Evolutionary conservation across 2,329 filamentous ascomycete genomes (phyloP), one percentile per base, ranked within the genome.

Genomic region (Aspergillus brunneoviolaceus): DNA sequence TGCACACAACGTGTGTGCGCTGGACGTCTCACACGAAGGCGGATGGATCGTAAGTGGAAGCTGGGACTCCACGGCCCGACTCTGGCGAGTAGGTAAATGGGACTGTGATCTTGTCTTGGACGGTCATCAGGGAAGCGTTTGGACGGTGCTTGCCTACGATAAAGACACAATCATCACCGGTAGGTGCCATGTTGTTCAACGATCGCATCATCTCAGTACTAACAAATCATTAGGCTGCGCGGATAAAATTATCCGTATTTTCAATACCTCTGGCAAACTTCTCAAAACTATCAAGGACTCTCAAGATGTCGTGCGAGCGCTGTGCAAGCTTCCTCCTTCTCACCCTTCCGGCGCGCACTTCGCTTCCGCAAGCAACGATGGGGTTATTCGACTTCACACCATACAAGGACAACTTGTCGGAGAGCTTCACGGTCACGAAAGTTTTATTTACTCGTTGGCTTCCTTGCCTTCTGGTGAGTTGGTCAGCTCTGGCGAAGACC

Each of bases 291-390:
- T 90, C 60, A 82, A 87, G 67, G 87, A 89, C 56, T 91, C 91
- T 50, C 86, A 87, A 27, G 91, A 96, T 67, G 89, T 96, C 39
- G 90, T 98, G 55, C 87, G 95, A 62, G 92, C 93, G n/a, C 82
- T 99, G 10, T 94, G 90, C 76, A 88, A 87, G 68, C 80, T 98
- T n/a, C 89, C 91, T 0, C 74, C 81, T 25, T 85, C 85, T 27
- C 91, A 96, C 72, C 83, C 89, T 16, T 93, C 89, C 23, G 90
- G 91, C 12, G 94, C 92, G 19, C 89, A 96, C n/a, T 93, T 99
- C 73, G 95, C 93, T 50, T 96, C 93, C 49, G 93, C 95, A 16
- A 91, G 92, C 67, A 99, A 98, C 70, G 95, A 99, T 71, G 91
- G 92, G 29, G 81, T 93, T 21, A 90, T 99, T 63, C 86, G 93